Conservation (phyloP, 495 filamentous ascomycete species). For the Beverwykella pulmonaria region DNA sequence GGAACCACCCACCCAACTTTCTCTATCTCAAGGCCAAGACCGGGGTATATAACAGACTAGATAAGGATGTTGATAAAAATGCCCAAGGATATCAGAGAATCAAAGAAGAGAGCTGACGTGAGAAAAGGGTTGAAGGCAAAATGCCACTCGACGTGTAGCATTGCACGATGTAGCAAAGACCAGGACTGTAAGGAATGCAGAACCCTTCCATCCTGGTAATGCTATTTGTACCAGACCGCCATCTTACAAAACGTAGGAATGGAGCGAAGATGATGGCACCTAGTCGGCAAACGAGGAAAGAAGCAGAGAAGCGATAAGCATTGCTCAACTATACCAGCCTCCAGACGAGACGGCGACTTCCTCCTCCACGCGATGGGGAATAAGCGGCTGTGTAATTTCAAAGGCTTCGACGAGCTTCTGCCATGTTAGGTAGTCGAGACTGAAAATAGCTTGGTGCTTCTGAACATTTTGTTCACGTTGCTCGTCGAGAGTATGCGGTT, state of each 20-base stretch:
- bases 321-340: constrained; percentile 74
- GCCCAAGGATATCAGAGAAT: neutral
- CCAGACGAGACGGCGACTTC: constrained; percentile 57
- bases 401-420: constrained; percentile 71
- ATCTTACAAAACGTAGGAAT: neutral
- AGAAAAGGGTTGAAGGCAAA: no score
- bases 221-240: neutral
- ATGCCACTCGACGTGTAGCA: neutral
- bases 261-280: neutral
- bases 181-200: neutral
- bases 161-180: neutral
- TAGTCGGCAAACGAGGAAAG: neutral
- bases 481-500: constrained; percentile 51
- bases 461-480: constrained; percentile 56
- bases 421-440: constrained; percentile 83
- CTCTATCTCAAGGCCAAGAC: neutral
- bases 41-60: neutral
- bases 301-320: neutral
- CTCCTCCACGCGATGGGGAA: constrained; percentile 75
- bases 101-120: neutral
- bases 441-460: constrained; percentile 77
- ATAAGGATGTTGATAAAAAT: neutral
- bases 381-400: constrained; percentile 74
- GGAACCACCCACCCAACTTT: neutral
- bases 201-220: neutral